Percentiles rank a stretch among this genome's conserved stretches.
Evolutionary conservation across 1,284 basidiomycete species (phyloP).

Genomic region (Neonothopanus nambi): DNA sequence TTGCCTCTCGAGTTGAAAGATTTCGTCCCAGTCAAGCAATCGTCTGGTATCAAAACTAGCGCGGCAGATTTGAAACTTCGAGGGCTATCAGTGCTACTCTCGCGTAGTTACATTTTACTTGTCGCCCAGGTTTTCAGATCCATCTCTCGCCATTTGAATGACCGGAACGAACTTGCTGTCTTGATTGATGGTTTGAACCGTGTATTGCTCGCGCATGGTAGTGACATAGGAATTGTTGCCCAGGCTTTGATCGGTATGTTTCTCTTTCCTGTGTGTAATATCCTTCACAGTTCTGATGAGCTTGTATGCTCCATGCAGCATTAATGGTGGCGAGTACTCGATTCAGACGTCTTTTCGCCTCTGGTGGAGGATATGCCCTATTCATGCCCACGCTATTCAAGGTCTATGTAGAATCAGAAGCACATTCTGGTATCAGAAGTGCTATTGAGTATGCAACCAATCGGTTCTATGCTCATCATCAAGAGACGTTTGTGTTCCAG

Average conservation of each 20-base stretch:
- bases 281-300: conserved; percentile 14
- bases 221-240: conserved; percentile 70
- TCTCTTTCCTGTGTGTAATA: conserved; percentile 2
- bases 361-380: conserved; percentile 68
- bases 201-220: conserved; percentile 65
- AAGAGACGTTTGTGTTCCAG: conserved; percentile 78
- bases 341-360: conserved; percentile 72
- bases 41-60: background rate
- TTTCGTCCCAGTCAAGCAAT: conserved; percentile 27
- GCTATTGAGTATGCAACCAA: conserved; percentile 74
- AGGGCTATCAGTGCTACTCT: conserved; percentile 57
- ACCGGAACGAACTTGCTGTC: conserved; percentile 68
- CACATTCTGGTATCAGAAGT: conserved; percentile 54
- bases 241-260: conserved; percentile 69
- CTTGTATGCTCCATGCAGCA: conserved; percentile 30
- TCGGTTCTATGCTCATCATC: conserved; percentile 76
- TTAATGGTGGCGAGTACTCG: conserved; percentile 76
- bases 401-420: conserved; percentile 61
- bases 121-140: conserved; percentile 72
- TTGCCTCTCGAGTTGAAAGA: conserved; percentile 43
- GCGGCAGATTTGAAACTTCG: conserved; percentile 28
- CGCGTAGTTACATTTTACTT: conserved; percentile 70
- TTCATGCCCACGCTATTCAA: conserved; percentile 74
- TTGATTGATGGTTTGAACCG: conserved; percentile 71
- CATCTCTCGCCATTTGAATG: conserved; percentile 76